Conservation (phyloP, 2,329 filamentous ascomycete genomes). For the Trichoderma sp. region DNA sequence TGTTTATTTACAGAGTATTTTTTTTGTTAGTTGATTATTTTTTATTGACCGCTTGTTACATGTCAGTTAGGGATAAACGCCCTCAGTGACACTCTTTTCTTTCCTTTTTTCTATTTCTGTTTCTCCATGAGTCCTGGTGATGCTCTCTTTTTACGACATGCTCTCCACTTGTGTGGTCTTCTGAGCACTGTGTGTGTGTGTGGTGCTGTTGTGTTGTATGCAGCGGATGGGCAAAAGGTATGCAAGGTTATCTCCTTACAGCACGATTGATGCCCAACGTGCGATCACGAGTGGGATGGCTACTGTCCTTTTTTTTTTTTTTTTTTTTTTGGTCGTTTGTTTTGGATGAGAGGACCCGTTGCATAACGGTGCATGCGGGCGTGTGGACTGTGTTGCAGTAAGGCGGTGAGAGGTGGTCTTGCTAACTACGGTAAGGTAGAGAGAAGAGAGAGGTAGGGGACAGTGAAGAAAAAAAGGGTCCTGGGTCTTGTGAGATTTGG, state of each 20-base stretch:
- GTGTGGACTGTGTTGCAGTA: not conserved
- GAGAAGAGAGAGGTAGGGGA: not conserved
- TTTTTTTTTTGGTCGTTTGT: not conserved
- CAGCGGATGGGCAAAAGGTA: not conserved
- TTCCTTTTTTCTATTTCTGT: not conserved
- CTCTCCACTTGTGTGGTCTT: slow-evolving; percentile 9
- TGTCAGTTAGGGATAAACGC: not conserved
- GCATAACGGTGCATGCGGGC: slow-evolving; percentile 1
- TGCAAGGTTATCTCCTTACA: not conserved
- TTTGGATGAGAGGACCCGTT: not conserved
- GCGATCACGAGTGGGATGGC: slow-evolving; percentile 4
- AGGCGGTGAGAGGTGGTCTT: not conserved
- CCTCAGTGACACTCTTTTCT: not conserved
- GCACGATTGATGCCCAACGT: slow-evolving; percentile 16
- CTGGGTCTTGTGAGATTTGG: not conserved
- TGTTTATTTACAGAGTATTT: not conserved
- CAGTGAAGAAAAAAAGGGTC: not conserved
- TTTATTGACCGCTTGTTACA: slow-evolving; percentile 13
- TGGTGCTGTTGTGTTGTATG: not conserved
- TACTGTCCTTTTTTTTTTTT: not conserved
- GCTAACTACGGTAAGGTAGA: not conserved
- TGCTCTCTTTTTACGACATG: not conserved
- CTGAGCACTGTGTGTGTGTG: not conserved
- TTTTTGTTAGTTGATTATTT: not conserved
- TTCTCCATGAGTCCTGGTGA: not conserved